Conservation (phyloP, 2,329 filamentous ascomycete genomes). For the Microascus cirrosus region DNA sequence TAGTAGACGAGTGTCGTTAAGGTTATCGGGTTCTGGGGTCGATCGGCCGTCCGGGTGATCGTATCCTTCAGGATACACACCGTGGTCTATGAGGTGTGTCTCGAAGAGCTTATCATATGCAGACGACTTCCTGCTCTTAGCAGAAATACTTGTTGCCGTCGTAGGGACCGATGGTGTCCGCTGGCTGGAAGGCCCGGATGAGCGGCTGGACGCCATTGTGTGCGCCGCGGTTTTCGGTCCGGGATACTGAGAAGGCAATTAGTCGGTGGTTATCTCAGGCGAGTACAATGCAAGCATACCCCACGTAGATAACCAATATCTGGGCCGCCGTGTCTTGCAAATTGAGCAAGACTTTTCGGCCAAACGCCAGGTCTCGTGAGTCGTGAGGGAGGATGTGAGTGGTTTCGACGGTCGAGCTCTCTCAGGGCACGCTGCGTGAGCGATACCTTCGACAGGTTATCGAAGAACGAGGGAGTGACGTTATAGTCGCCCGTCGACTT, state of each 20-base stretch:
- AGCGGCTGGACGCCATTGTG: background rate
- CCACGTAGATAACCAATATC: constrained; percentile 13
- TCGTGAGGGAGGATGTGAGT: background rate
- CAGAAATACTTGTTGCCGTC: background rate
- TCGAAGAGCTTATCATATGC: background rate
- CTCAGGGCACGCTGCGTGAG: background rate
- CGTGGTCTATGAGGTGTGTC: background rate
- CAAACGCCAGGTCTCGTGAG: background rate
- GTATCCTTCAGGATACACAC: background rate
- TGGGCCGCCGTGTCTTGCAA: constrained; percentile 14
- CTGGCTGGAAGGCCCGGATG: background rate
- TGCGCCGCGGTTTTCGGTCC: background rate
- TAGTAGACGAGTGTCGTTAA: constrained; percentile 4
- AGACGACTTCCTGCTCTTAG: background rate
- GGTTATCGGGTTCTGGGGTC: constrained; percentile 6
- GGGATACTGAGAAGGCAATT: background rate
- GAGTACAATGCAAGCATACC: constrained; percentile 10
- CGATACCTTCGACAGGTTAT: background rate
- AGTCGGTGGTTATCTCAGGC: background rate
- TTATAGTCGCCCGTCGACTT: background rate
- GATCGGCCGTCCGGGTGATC: background rate
- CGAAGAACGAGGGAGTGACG: background rate
- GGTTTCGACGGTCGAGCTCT: constrained; percentile 3
- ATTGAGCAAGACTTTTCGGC: constrained; percentile 9
- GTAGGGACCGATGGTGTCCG: background rate